These are phyloP conservation scores for Stereocaulon alpinum DNA, from an alignment of 495 filamentous ascomycete genomes.

Conservation along the genomic window DNA sequence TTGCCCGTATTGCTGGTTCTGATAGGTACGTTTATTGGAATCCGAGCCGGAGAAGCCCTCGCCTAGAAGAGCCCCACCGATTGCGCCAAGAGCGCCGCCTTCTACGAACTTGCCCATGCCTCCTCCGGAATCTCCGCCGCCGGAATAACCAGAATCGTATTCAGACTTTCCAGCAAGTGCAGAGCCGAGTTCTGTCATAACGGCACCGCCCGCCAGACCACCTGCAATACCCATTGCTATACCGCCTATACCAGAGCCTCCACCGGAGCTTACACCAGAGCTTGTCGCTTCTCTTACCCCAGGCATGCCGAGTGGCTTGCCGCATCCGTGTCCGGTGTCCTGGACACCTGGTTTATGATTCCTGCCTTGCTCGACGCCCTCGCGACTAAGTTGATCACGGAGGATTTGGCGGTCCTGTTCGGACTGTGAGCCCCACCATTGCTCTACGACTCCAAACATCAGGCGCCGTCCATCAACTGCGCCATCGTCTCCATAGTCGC, in stretches of 20 bases:
- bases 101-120: conserved; percentile 34
- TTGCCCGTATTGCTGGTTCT: conserved; percentile 24
- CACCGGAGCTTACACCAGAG: conserved; percentile 16
- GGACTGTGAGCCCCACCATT: conserved; percentile 66
- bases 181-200: conserved; percentile 36
- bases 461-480: conserved; percentile 57
- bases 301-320: conserved; percentile 55
- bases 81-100: conserved; percentile 42
- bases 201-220: conserved; percentile 30
- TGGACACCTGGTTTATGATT: conserved; percentile 82
- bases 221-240: conserved; percentile 28
- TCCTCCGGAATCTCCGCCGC: conserved; percentile 12
- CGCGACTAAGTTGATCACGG: conserved; percentile 59
- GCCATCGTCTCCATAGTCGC: conserved; percentile 58
- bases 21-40: conserved; percentile 24
- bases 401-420: conserved; percentile 52
- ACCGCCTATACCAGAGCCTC: conserved; percentile 15
- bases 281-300: conserved; percentile 29
- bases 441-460: conserved; percentile 68
- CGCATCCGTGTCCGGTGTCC: conserved; percentile 77
- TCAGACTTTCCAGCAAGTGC: conserved; percentile 29
- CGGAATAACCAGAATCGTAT: conserved; percentile 17
- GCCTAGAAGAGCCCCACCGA: conserved; percentile 37
- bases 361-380: conserved; percentile 60
- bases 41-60: conserved; percentile 23